Percentiles rank a stretch among this genome's conserved stretches.
phyloP scores from a whole-genome alignment of 2,329 filamentous ascomycete genomes.

The Ascochyta lentis region DNA sequence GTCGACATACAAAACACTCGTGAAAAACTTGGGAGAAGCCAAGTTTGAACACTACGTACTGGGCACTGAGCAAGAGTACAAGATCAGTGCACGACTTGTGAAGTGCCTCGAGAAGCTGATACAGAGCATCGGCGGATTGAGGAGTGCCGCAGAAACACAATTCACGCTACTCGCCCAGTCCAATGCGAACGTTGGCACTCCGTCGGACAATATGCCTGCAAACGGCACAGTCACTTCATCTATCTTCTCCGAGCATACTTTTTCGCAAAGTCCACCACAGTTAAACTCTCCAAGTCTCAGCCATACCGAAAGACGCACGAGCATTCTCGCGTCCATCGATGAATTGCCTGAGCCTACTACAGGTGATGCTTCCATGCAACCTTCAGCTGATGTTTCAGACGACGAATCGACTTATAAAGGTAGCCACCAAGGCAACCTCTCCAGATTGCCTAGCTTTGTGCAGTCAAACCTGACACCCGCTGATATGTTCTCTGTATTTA shows the following conservation, averaged over 20 bases:
- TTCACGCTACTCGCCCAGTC: slow-evolving; percentile 80
- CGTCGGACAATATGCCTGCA: slow-evolving; percentile 18
- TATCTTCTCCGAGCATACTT: slow-evolving; percentile 31
- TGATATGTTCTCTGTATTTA: slow-evolving; percentile 92
- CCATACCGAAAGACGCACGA: slow-evolving; percentile 40
- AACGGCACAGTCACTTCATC: slow-evolving; percentile 34
- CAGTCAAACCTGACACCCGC: slow-evolving; percentile 62
- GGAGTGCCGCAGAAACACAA: slow-evolving; percentile 88
- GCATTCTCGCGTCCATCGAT: slow-evolving; percentile 52
- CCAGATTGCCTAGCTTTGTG: slow-evolving; percentile 34
- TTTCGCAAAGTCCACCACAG: slow-evolving; percentile 34
- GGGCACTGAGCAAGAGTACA: slow-evolving; percentile 80
- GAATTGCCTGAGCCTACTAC: slow-evolving; percentile 49
- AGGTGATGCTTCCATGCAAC: slow-evolving; percentile 32
- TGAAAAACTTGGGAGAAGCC: slow-evolving; percentile 80
- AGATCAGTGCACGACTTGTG: slow-evolving; percentile 78
- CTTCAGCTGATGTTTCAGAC: slow-evolving; percentile 39
- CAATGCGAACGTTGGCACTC: slow-evolving; percentile 27
- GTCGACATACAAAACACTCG: slow-evolving; percentile 71
- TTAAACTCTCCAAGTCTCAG: slow-evolving; percentile 41
- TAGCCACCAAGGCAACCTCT: slow-evolving; percentile 13
- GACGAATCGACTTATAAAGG: slow-evolving; percentile 31
- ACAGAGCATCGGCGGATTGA: slow-evolving; percentile 87
- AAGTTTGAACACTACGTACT: slow-evolving; percentile 87
- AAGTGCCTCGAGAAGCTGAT: slow-evolving; percentile 84